Evolutionary conservation across 495 filamentous ascomycete genomes (phyloP).

Genomic region (Apodospora peruviana): DNA sequence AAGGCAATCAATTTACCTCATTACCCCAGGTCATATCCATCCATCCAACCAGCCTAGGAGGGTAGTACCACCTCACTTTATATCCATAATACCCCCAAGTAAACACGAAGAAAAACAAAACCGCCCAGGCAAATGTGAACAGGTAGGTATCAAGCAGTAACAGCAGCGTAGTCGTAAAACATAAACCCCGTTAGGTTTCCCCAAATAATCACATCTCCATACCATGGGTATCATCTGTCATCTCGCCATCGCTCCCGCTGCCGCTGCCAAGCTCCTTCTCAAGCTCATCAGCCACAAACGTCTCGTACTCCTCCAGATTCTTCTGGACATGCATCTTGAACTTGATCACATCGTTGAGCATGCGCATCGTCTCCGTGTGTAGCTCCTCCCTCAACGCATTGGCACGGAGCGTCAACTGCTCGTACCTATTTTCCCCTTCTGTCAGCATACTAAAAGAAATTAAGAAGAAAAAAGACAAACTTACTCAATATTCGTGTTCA

Average conservation of each 20-base stretch:
- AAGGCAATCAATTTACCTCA: too few species aligned
- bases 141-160: too few species aligned
- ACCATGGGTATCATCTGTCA: slow-evolving; percentile 28
- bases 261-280: slow-evolving; percentile 65
- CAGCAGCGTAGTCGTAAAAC: too few species aligned
- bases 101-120: too few species aligned
- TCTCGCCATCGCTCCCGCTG: slow-evolving; percentile 39
- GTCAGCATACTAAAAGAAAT: slow-evolving; percentile 19
- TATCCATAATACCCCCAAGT: too few species aligned
- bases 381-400: slow-evolving; percentile 85
- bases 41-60: too few species aligned
- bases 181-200: too few species aligned
- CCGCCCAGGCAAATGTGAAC: too few species aligned
- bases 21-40: too few species aligned
- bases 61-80: too few species aligned
- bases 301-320: slow-evolving; percentile 85
- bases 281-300: slow-evolving; percentile 84
- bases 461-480: too few species aligned
- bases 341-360: slow-evolving; percentile 94
- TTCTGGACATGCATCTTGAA: slow-evolving; percentile 98
- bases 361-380: slow-evolving; percentile 91
- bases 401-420: slow-evolving; percentile 79
- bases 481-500: slow-evolving; percentile 92
- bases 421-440: slow-evolving; percentile 58
- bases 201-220: too few species aligned